These are phyloP conservation scores for Diplodia intermedia DNA, from an alignment of 2,329 filamentous ascomycete species.

Conservation along the genomic window DNA sequence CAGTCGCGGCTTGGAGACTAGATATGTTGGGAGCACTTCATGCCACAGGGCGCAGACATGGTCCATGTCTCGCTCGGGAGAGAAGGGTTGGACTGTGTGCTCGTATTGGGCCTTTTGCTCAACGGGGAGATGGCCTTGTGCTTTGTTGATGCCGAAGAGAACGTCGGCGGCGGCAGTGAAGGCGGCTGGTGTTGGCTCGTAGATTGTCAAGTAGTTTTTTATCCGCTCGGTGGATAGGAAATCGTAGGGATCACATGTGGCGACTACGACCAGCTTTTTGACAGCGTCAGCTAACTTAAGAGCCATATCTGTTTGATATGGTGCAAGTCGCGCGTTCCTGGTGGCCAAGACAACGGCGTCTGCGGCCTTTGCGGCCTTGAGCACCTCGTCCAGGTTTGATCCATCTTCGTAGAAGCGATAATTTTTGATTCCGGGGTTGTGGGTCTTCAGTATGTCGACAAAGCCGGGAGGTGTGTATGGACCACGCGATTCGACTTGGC, in stretches of 20 bases:
- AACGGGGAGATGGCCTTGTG: conserved; percentile 8
- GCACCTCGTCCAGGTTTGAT: neutral
- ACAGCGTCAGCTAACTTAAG: neutral
- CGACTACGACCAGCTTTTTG: conserved; percentile 9
- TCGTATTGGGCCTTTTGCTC: neutral
- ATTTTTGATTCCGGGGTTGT: neutral
- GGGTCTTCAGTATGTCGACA: conserved; percentile 10
- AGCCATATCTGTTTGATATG: conserved; percentile 1
- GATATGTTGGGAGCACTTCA: conserved; percentile 1
- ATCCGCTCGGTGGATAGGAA: conserved; percentile 4
- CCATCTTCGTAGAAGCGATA: conserved; percentile 8
- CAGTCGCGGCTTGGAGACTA: conserved; percentile 1
- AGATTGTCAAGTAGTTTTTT: conserved; percentile 19
- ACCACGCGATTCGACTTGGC: neutral
- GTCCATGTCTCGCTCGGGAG: neutral
- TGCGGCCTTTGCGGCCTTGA: neutral
- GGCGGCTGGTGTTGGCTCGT: conserved; percentile 24
- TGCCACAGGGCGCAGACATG: conserved; percentile 12
- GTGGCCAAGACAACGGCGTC: conserved; percentile 21
- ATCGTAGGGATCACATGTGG: conserved; percentile 32
- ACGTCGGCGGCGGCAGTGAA: conserved; percentile 16
- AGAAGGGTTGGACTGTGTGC: neutral
- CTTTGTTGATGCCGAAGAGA: neutral
- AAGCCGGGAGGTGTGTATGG: conserved; percentile 9
- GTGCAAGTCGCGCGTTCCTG: conserved; percentile 21